Conservation (phyloP, 495 filamentous ascomycete species). For the Cercophora newfieldiana region DNA sequence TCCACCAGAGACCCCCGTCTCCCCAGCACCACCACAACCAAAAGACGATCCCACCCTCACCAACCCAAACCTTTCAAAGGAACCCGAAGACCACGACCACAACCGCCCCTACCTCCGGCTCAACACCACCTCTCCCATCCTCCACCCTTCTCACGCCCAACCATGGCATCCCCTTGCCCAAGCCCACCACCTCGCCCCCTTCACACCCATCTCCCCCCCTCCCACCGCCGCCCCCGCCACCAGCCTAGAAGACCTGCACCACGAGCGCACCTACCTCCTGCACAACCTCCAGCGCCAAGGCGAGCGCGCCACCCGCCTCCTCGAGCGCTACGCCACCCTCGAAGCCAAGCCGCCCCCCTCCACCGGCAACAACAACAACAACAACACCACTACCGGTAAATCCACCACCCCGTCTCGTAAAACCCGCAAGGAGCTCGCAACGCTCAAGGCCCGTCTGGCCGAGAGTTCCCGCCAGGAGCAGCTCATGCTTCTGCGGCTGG, state of each 20-base stretch:
- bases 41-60: background rate
- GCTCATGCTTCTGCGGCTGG: conserved; percentile 39
- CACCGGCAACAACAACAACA: background rate
- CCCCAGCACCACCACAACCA: background rate
- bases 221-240: conserved; percentile 5
- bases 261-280: conserved; percentile 43
- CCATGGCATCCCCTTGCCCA: background rate
- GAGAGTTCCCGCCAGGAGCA: conserved; percentile 44
- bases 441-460: conserved; percentile 28
- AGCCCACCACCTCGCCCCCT: background rate
- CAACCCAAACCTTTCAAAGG: background rate
- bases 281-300: conserved; percentile 40
- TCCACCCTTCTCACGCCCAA: background rate
- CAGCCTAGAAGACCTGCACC: conserved; percentile 40
- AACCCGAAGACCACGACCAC: background rate
- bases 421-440: conserved; percentile 9
- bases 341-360: conserved; percentile 25
- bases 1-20: background rate
- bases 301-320: conserved; percentile 31
- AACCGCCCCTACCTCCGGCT: background rate
- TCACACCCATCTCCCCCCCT: background rate
- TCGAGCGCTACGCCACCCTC: conserved; percentile 29
- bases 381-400: background rate
- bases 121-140: background rate
- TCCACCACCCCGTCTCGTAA: background rate